Evolutionary conservation across 2,329 filamentous ascomycete genomes (phyloP), one percentile per base, ranked within the genome.

Genomic region (Aspergillus uvarum): DNA sequence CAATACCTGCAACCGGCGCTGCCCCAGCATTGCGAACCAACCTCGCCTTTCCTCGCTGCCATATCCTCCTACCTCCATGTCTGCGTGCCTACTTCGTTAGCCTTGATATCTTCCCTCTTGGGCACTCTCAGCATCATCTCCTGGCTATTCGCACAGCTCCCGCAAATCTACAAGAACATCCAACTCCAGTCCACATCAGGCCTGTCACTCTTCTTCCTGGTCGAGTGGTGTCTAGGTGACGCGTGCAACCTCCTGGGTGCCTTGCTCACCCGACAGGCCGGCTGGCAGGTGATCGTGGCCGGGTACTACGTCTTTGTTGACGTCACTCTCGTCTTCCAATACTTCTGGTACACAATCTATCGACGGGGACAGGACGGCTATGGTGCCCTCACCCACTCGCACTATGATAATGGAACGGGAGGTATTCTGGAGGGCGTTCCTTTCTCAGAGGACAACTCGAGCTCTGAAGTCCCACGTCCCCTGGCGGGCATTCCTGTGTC

Each of bases 141-240:
- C 48, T 89, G 87, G 87, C 80, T 89, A 2, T 89, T 88, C 70
- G 87, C 87, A 12, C 87, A 89, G 71, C 77, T 89, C 29, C 87
- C 87, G 1, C 87, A 89, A 68, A 88, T 89, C 63, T 87, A 85
- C 76, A 89, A 89, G 77, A 89, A 89, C 70, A 85, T 85, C 70
- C 79, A 80, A 55, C 72, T 88, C 21, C 81, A 86, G 67, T 88
- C 86, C 12, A 88, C 87, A 0, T 86, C 86, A 1, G 87, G 87
- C 0, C 71, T 89, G 42, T 88, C 85, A 4, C 82, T 87, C 59
- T 87, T 84, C 70, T 89, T 89, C 71, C 75, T 89, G 51, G 77
- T 83, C 2, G 86, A 87, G 73, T 89, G 87, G 87, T 82, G 86
- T 65, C 70, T 88, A 32, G 87, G 87, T 50, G 87, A 89, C 72